phyloP scores from a whole-genome alignment of 2,329 filamentous ascomycete species.

The Gyromitra esculenta region DNA sequence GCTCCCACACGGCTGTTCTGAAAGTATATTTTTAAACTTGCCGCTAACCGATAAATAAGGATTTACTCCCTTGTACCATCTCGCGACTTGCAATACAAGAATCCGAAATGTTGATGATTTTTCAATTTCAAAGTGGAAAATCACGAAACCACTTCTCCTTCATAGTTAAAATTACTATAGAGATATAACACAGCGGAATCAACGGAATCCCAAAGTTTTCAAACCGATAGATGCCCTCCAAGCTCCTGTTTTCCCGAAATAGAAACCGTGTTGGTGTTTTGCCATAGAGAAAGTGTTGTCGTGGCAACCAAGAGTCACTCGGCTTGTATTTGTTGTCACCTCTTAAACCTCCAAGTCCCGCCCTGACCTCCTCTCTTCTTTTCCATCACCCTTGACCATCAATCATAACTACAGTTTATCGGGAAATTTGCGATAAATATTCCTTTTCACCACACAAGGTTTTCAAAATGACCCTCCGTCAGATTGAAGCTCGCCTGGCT shows the following conservation, averaged over 20 bases:
- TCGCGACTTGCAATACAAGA: background rate
- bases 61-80: background rate
- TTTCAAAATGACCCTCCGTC: slow-evolving; percentile 55
- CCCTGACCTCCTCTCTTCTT: slow-evolving; percentile 27
- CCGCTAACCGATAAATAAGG: too few species aligned
- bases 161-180: background rate
- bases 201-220: background rate
- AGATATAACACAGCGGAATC: background rate
- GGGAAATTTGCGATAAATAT: background rate
- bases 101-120: background rate
- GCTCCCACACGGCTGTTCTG: too few species aligned
- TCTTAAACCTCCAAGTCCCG: slow-evolving; percentile 42
- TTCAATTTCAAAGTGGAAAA: background rate
- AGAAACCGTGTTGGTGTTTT: slow-evolving; percentile 25
- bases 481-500: slow-evolving; percentile 57
- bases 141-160: background rate
- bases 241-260: slow-evolving; percentile 21
- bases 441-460: background rate
- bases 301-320: slow-evolving; percentile 35
- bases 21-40: too few species aligned
- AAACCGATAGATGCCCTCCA: background rate
- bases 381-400: slow-evolving; percentile 32
- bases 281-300: slow-evolving; percentile 30
- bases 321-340: slow-evolving; percentile 45
- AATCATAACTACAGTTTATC: background rate